phyloP scores from a whole-genome alignment of 805 yeast genomes.

The Sungouiella blattae region DNA sequence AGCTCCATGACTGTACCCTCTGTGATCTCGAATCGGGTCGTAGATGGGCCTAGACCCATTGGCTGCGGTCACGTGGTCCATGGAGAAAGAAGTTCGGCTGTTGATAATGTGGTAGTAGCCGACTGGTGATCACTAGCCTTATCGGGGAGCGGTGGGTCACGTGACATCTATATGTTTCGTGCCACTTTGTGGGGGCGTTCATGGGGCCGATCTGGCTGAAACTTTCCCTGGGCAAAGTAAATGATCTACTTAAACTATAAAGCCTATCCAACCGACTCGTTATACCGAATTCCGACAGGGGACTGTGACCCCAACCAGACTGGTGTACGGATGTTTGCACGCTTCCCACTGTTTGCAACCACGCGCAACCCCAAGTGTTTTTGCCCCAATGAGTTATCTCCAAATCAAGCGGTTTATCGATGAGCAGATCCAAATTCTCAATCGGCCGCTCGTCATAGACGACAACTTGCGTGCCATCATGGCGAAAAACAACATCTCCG shows the following conservation, averaged over 20 bases:
- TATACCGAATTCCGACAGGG: no score
- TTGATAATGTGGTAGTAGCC: no score
- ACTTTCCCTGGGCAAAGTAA: no score
- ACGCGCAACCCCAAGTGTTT: no score
- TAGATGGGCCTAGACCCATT: slow-evolving; percentile 13
- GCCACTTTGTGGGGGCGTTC: no score
- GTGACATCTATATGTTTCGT: background rate
- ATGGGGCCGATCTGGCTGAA: no score
- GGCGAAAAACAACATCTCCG: slow-evolving; percentile 6
- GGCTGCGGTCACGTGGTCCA: background rate
- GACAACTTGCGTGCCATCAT: slow-evolving; percentile 15
- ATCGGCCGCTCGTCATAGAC: slow-evolving; percentile 24
- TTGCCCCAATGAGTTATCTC: slow-evolving; percentile 20
- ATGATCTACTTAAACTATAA: no score
- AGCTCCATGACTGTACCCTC: slow-evolving; percentile 20
- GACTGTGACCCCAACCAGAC: no score
- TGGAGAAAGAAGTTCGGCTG: background rate
- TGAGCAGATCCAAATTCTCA: slow-evolving; percentile 24
- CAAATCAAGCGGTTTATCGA: slow-evolving; percentile 35
- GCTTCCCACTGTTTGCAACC: no score
- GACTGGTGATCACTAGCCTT: no score
- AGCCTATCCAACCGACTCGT: no score
- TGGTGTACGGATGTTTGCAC: no score
- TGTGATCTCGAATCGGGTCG: slow-evolving; percentile 15
- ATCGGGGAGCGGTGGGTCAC: background rate